Evolutionary conservation across 768 basidiomycete species (phyloP).

Genomic region (Xerocomus brunneocitrinus): DNA sequence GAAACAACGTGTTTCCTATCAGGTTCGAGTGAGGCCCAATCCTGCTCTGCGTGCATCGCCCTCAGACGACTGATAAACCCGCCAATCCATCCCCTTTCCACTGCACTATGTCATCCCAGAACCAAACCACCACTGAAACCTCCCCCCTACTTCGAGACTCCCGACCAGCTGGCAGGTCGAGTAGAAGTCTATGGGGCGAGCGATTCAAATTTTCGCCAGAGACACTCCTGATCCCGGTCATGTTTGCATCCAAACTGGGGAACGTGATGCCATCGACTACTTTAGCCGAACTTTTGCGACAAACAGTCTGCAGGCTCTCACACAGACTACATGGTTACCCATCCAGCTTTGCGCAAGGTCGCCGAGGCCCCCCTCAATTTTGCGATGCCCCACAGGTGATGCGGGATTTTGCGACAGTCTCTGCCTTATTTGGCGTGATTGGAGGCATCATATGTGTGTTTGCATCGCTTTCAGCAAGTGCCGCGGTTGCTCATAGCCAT

Average conservation of each 20-base stretch:
- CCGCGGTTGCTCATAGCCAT: neutral
- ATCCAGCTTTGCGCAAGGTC: constrained; percentile 5
- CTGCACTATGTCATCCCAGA: constrained; percentile 11
- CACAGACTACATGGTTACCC: constrained; percentile 9
- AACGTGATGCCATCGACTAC: constrained; percentile 23
- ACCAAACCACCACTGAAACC: constrained; percentile 6
- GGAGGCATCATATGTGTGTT: constrained; percentile 22
- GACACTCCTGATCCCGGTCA: constrained; percentile 26
- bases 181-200: neutral
- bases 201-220: constrained; percentile 8
- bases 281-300: constrained; percentile 22
- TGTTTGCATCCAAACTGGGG: constrained; percentile 22
- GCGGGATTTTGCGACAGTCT: constrained; percentile 18
- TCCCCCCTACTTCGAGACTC: constrained; percentile 8
- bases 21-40: neutral
- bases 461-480: neutral
- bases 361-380: constrained; percentile 5
- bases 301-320: constrained; percentile 26
- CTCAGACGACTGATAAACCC: neutral
- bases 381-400: constrained; percentile 23
- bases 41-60: neutral
- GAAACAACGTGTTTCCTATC: neutral
- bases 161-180: neutral
- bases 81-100: neutral
- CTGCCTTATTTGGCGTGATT: constrained; percentile 12